Evolutionary conservation across 176 grass and related monocot species (phyloP).

Genomic region (Oryza rufipogon): DNA sequence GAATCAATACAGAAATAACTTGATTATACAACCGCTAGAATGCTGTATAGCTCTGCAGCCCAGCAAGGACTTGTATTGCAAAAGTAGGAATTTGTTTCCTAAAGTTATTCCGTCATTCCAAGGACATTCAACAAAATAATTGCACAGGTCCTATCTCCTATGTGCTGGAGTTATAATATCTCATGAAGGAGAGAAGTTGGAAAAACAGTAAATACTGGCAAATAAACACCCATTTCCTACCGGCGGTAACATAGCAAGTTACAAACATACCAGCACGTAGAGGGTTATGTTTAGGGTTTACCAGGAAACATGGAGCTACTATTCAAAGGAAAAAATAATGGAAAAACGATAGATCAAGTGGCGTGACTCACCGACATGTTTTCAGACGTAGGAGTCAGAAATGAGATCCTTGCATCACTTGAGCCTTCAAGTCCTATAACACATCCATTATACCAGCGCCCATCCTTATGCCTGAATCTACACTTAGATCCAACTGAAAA

Average conservation of each 20-base stretch:
- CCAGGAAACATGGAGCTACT: not conserved
- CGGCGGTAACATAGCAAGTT: not conserved
- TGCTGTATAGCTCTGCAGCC: not conserved
- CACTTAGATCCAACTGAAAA: slow-evolving; percentile 82
- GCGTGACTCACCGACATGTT: slow-evolving; percentile 76
- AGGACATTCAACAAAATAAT: slow-evolving; percentile 21
- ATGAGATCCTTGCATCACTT: slow-evolving; percentile 69
- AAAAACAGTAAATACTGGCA: not conserved
- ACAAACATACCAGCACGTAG: slow-evolving; percentile 21
- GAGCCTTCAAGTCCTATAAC: slow-evolving; percentile 72
- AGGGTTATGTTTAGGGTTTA: slow-evolving; percentile 12
- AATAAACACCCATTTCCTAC: not conserved
- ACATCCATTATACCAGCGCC: slow-evolving; percentile 92
- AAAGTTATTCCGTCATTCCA: not conserved
- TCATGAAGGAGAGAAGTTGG: not conserved
- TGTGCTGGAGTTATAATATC: not conserved
- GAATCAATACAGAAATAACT: not conserved
- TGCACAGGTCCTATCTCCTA: not conserved
- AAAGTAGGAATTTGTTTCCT: not conserved
- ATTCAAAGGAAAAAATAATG: not conserved
- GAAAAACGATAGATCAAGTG: slow-evolving; percentile 4
- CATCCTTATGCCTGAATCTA: slow-evolving; percentile 90
- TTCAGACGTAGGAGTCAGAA: slow-evolving; percentile 89
- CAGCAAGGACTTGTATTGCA: not conserved
- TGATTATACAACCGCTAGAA: not conserved